Conservation (phyloP, 257 asterid genomes). For the Ilex aquifolium region DNA sequence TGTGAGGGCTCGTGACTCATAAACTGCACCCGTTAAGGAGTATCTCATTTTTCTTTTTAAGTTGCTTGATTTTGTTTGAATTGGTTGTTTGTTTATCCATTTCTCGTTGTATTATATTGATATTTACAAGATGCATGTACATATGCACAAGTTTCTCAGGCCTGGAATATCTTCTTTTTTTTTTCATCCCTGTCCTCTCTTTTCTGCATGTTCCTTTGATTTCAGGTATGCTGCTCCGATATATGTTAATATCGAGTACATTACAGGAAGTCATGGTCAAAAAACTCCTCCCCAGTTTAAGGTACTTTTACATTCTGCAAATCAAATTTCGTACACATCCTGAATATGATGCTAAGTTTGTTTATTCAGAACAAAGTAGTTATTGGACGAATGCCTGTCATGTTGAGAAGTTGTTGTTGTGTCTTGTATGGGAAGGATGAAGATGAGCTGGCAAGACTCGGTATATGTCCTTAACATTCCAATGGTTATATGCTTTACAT, state of each 20-base stretch:
- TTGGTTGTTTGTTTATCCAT: no score
- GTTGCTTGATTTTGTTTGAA: no score
- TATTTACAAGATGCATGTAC: no score
- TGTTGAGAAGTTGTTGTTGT: constrained; percentile 76
- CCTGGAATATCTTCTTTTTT: no score
- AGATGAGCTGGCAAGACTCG: constrained; percentile 75
- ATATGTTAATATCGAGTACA: constrained; percentile 43
- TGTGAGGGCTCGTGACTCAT: no score
- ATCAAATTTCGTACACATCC: background rate
- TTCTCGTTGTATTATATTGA: no score
- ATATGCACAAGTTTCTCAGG: no score
- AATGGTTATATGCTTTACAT: constrained; percentile 8
- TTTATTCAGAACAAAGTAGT: constrained; percentile 33
- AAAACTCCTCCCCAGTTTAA: constrained; percentile 4
- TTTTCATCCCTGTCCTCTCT: no score
- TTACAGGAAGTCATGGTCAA: constrained; percentile 34
- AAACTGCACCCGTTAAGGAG: no score
- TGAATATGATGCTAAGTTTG: constrained; percentile 10
- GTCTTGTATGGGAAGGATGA: constrained; percentile 77
- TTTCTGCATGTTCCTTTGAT: constrained; percentile 9
- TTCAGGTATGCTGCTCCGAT: constrained; percentile 90
- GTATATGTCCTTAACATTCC: constrained; percentile 29
- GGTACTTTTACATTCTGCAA: constrained; percentile 10
- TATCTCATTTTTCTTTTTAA: no score
- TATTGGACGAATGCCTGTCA: constrained; percentile 91